Evolutionary conservation across 2,329 filamentous ascomycete genomes (phyloP), one percentile per base, ranked within the genome.

Genomic region (Diaporthe sp.): DNA sequence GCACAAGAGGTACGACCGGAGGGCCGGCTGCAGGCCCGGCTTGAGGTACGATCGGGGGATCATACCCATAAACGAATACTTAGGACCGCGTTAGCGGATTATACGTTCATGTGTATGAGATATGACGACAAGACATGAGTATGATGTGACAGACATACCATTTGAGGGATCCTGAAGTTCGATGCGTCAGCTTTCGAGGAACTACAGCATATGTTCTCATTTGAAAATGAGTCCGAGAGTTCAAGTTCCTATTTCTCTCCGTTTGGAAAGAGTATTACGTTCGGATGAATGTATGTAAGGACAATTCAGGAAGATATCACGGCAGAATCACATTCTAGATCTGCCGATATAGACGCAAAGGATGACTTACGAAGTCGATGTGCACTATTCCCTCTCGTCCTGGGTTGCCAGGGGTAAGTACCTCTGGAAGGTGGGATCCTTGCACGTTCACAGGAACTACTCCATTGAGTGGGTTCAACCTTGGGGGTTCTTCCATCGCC

Each of bases 401-500:
- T 17, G 31, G 28, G 31, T 67, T 67, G 19, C 12, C 22, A 25
- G 31, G 10, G 22, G 19, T 67, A 5, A 67, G 44, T 3, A 19
- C 5, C 6, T 67, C 62, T 25, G 62, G 62, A 31, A 67, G 62
- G 22, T 37, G n/a, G 17, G 13, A 22, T 12, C 62, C 44, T 37
- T 34, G 19, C 1, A 13, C 4, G 19, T 22, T 1, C 51, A n/a
- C 1, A 25, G 44, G 62, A 25, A 51, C 28, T 37, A 19, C 28
- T n/a, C 6, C 9, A 13, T 62, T 71, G 8, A 19, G 8, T 9
- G 62, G 31, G 39, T 73, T 72, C 25, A 53, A 34, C 3, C 68
- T 22, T 1, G 79, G 75, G 19, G 78, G 79, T 7, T 75, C 72
- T 42, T 76, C 55, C 76, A 80, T 71, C 6, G 76, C 71, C 22